Evolutionary conservation across 352 stramenopile species (phyloP).

Genomic region (Elongisporangium prolatum): DNA sequence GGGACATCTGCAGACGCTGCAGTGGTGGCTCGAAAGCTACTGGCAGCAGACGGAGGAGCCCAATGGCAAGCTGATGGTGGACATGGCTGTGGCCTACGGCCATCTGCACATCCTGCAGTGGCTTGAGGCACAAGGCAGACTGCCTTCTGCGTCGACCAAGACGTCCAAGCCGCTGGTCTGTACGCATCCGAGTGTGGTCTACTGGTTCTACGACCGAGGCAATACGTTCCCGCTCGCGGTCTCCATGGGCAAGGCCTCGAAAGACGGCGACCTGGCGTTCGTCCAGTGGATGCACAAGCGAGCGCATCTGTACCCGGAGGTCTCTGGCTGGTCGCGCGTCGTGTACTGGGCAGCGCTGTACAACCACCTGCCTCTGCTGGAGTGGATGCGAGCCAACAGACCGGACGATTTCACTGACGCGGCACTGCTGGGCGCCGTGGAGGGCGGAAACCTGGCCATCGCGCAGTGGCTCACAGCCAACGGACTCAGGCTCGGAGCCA

Average conservation of each 20-base stretch:
- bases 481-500: background rate
- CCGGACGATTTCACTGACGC: background rate
- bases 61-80: conserved; percentile 31
- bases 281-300: conserved; percentile 31
- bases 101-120: conserved; percentile 28
- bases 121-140: conserved; percentile 19
- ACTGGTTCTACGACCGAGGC: background rate
- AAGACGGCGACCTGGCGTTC: conserved; percentile 28
- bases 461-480: background rate
- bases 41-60: conserved; percentile 18
- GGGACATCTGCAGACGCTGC: conserved; percentile 24
- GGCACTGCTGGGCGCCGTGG: background rate
- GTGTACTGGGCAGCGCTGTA: background rate
- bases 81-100: conserved; percentile 24
- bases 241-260: conserved; percentile 33
- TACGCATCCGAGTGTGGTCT: background rate
- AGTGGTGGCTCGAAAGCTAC: conserved; percentile 18
- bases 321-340: background rate
- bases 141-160: conserved; percentile 1
- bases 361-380: background rate
- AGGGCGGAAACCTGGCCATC: conserved; percentile 1
- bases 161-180: background rate
- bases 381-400: background rate
- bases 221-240: conserved; percentile 3
- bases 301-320: background rate